Percentiles rank a stretch among this genome's conserved stretches.
phyloP scores from a whole-genome alignment of 2,329 filamentous ascomycete genomes.

The Aspergillus quadricinctus region DNA sequence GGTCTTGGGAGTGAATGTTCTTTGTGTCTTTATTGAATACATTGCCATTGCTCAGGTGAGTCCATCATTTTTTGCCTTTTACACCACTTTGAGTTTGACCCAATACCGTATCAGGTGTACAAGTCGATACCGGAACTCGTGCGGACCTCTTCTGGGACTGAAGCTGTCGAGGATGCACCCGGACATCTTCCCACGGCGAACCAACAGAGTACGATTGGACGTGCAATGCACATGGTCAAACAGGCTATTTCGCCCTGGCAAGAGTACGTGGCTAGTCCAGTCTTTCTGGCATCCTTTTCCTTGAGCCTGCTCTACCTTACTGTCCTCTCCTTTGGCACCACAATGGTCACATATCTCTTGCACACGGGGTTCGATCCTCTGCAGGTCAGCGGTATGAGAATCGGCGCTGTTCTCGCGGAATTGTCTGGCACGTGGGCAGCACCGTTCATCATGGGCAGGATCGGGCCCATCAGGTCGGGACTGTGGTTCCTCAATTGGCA shows the following conservation, averaged over 20 bases:
- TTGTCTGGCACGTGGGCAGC: slow-evolving; percentile 52
- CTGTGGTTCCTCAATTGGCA: slow-evolving; percentile 70
- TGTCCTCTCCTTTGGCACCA: slow-evolving; percentile 51
- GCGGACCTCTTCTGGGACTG: slow-evolving; percentile 1
- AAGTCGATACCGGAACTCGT: slow-evolving; percentile 17
- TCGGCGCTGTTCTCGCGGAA: slow-evolving; percentile 48
- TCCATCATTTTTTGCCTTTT: not conserved
- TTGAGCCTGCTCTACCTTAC: slow-evolving; percentile 52
- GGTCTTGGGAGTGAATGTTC: slow-evolving; percentile 43
- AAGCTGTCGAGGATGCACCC: not conserved
- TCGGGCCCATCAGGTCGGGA: slow-evolving; percentile 60
- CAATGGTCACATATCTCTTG: slow-evolving; percentile 54
- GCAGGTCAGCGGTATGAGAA: slow-evolving; percentile 45
- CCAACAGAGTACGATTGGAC: slow-evolving; percentile 16
- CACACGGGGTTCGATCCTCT: slow-evolving; percentile 47
- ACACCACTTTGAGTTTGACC: not conserved
- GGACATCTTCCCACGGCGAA: slow-evolving; percentile 29
- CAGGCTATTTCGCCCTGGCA: slow-evolving; percentile 17
- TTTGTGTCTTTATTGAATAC: slow-evolving; percentile 39
- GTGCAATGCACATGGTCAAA: slow-evolving; percentile 2
- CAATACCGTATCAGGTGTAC: slow-evolving; percentile 11
- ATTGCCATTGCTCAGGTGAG: slow-evolving; percentile 35
- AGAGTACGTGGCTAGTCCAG: slow-evolving; percentile 24
- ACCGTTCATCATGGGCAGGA: slow-evolving; percentile 46
- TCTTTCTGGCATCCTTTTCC: slow-evolving; percentile 46